Conservation (phyloP, 208 protist species). For the Entamoeba moshkovskii region DNA sequence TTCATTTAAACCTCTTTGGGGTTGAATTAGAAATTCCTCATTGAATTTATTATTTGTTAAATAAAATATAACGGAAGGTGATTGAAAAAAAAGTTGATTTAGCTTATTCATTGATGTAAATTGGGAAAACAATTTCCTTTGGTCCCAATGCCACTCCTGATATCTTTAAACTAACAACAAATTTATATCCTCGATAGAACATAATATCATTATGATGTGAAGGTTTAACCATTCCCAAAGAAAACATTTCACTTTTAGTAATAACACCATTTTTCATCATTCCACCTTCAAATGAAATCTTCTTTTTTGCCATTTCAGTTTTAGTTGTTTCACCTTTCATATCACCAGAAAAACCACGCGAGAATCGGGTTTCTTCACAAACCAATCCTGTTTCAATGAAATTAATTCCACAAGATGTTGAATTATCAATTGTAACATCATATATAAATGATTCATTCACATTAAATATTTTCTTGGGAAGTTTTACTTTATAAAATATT, state of each 20-base stretch:
- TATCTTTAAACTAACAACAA: neutral
- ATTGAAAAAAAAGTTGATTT: no score
- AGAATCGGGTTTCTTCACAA: neutral
- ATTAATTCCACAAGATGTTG: neutral
- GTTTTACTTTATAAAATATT: neutral
- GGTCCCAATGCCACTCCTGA: neutral
- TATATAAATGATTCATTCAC: neutral
- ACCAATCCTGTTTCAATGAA: neutral
- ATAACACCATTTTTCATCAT: neutral
- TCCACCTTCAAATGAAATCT: neutral
- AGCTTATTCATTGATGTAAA: neutral
- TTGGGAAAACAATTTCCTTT: neutral
- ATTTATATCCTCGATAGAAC: neutral
- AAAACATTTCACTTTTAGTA: conserved; percentile 1
- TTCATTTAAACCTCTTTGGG: no score
- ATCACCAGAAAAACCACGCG: neutral
- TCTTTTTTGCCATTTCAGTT: neutral
- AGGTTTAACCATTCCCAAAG: neutral
- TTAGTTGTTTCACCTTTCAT: neutral
- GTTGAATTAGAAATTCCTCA: no score
- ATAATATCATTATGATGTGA: neutral
- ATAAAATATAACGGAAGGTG: no score
- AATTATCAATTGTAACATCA: neutral
- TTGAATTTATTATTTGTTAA: no score
- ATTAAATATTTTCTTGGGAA: neutral